phyloP scores from a whole-genome alignment of 371 early-diverging fungal genomes.

The Zychaea mexicana region DNA sequence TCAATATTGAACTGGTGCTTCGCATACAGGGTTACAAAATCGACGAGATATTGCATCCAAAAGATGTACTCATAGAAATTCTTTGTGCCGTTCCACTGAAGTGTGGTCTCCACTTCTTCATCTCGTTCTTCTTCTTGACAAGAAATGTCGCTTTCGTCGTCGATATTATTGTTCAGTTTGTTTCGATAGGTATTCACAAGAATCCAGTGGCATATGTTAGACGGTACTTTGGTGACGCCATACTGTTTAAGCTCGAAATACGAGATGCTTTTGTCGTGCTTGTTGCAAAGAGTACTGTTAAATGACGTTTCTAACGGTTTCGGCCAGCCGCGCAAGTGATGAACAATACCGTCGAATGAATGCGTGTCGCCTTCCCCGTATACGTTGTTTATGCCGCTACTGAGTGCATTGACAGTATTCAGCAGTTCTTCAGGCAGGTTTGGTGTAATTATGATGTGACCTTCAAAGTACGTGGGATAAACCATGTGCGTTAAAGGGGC shows the following conservation, averaged over 20 bases:
- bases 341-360: background rate
- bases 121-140: background rate
- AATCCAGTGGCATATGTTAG: background rate
- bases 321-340: background rate
- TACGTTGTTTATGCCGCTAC: background rate
- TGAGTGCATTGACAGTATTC: background rate
- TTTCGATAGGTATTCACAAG: background rate
- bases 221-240: background rate
- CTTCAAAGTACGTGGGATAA: background rate
- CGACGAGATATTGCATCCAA: background rate
- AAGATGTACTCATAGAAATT: slow-evolving; percentile 2
- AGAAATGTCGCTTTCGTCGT: background rate
- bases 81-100: background rate
- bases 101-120: background rate
- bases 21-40: background rate
- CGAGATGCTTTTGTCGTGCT: background rate
- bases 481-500: too few species aligned
- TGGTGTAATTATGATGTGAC: background rate
- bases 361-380: background rate
- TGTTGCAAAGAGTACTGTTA: too few species aligned
- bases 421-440: background rate
- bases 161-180: background rate
- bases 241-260: background rate
- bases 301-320: too few species aligned
- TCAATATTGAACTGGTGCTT: background rate